Percentiles rank a stretch among this genome's conserved stretches.
These are phyloP conservation scores for Limonomyces culmigenus DNA, from an alignment of 1,284 basidiomycete species.

Conservation along the genomic window DNA sequence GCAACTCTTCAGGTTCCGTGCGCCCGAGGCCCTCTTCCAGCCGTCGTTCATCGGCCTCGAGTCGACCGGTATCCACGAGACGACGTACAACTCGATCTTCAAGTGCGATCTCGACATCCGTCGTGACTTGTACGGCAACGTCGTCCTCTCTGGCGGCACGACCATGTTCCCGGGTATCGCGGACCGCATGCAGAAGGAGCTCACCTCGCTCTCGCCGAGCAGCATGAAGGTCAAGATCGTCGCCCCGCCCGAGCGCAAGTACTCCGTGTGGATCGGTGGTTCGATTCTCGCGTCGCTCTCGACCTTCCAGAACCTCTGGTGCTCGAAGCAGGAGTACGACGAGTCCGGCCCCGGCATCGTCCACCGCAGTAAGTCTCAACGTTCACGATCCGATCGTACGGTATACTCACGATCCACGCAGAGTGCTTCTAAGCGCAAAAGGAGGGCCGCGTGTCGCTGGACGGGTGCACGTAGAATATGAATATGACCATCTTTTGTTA, in stretches of 20 bases:
- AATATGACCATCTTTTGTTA: too few species aligned
- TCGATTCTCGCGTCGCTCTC: conserved; percentile 91
- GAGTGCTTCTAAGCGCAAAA: too few species aligned
- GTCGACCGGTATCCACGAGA: conserved; percentile 90
- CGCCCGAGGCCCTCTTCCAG: conserved; percentile 95
- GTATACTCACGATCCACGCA: too few species aligned
- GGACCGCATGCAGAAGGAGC: conserved; percentile 97
- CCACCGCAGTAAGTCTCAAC: too few species aligned
- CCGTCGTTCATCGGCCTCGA: conserved; percentile 88
- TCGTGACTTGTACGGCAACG: conserved; percentile 86
- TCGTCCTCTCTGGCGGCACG: conserved; percentile 90
- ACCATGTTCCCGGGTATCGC: conserved; percentile 97
- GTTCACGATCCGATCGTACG: too few species aligned
- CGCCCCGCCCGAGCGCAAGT: conserved; percentile 84
- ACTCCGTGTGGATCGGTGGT: conserved; percentile 98
- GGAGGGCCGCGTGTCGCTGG: too few species aligned
- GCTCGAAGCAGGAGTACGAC: conserved; percentile 87
- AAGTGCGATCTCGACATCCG: conserved; percentile 72
- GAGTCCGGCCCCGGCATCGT: conserved; percentile 76
- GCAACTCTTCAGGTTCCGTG: conserved; percentile 78
- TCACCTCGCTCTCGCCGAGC: conserved; percentile 72
- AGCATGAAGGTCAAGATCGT: conserved; percentile 93
- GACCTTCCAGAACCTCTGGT: conserved; percentile 93
- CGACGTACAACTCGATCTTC: conserved; percentile 81
- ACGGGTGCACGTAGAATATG: too few species aligned